Evolutionary conservation across 2,329 filamentous ascomycete species (phyloP), one percentile per base, ranked within the genome.

Genomic region (Fusarium denticulatum): DNA sequence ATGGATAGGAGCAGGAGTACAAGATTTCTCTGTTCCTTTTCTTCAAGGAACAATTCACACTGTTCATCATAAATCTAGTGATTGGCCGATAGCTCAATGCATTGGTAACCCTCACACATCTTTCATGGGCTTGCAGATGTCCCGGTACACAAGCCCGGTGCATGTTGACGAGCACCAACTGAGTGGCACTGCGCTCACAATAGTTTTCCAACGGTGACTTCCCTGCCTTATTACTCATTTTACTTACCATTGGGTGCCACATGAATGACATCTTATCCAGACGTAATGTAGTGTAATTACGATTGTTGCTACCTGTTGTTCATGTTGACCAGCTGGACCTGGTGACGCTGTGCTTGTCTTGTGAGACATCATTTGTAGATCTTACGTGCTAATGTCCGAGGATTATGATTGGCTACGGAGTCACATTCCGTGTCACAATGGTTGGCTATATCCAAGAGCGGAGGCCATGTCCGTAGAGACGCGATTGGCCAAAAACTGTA

Each of bases 361-460:
- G 47, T 11, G n/a, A 34, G 47, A 20, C 47, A 50, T 36, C 12
- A 52, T 52, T 2, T 36, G 18, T 8, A 22, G 32, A 36, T 52
- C 49, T 52, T 36, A 11, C 2, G 9, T 24, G 32, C n/a, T 24
- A 22, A 36, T 32, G 12, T 5, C 12, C 16, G 7, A 12, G n/a
- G 9, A 15, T 11, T 36, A 11, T 52, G 49, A 52, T 52, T 52
- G 32, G 32, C 7, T 4, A 20, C 49, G 13, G 49, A 11, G 7
- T 3, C 5, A 6, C 0, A 1, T 5, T 34, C 47, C 30, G 30
- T 20, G 30, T 7, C 3, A 34, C 8, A 14, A 3, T 8, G 12
- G 15, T 36, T 52, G 47, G 47, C 47, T 24, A 0, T 15, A 5
- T 2, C 12, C 7, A 26, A 1, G 14, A 5, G 3, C 47, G 47